Evolutionary conservation across 163 green algal genomes (phyloP).

Genomic region (Scenedesmus sp.): DNA sequence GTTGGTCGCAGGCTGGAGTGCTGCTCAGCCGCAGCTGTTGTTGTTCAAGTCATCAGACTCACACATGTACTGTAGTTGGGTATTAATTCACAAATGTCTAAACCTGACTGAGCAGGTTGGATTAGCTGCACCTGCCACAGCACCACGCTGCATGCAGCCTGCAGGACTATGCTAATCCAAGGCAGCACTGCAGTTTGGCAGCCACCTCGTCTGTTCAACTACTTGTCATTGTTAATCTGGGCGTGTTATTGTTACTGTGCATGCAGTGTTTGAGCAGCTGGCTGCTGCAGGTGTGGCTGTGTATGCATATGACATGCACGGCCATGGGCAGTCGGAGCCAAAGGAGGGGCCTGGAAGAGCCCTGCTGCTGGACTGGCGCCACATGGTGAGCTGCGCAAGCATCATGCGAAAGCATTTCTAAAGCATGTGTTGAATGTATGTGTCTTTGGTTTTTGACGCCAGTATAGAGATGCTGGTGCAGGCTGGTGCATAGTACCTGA

Average conservation of each 20-base stretch:
- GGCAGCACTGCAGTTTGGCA: neutral
- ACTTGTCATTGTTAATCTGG: neutral
- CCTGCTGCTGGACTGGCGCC: neutral
- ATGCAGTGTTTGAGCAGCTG: conserved; percentile 22
- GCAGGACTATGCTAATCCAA: too few relatives aligned
- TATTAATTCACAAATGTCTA: too few relatives aligned
- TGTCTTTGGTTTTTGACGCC: too few relatives aligned
- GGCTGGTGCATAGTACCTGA: neutral
- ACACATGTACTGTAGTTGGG: neutral
- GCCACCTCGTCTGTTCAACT: too few relatives aligned
- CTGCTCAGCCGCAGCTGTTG: neutral
- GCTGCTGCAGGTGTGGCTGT: conserved; percentile 6
- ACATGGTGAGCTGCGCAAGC: neutral
- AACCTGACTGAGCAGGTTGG: too few relatives aligned
- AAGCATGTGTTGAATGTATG: too few relatives aligned
- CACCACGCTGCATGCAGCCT: neutral
- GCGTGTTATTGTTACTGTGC: neutral
- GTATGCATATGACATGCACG: conserved; percentile 1
- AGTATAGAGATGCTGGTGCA: neutral
- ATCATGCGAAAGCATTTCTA: too few relatives aligned
- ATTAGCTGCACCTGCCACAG: neutral
- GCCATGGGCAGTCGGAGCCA: neutral
- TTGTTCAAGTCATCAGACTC: neutral
- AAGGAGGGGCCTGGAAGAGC: neutral
- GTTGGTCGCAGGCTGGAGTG: neutral